Evolutionary conservation across 345 rosid genomes (phyloP).

Genomic region (Excoecaria cochinchinensis): DNA sequence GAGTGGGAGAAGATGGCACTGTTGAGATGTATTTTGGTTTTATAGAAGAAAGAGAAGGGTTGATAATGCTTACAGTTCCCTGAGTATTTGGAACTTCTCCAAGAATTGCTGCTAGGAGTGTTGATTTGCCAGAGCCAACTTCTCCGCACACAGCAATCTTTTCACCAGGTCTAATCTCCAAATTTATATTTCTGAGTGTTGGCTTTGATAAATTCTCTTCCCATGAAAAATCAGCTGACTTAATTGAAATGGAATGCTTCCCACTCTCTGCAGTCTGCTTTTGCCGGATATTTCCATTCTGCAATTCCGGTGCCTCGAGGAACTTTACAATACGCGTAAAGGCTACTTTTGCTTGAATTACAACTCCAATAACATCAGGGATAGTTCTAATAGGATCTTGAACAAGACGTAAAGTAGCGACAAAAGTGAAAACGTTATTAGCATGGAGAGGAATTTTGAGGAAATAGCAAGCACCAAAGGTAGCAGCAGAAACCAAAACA

Average conservation of each 20-base stretch:
- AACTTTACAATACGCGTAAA: conserved; percentile 70
- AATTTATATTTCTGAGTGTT: conserved; percentile 56
- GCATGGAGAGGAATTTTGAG: conserved; percentile 72
- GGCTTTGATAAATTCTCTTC: conserved; percentile 56
- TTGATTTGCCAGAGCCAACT: conserved; percentile 97
- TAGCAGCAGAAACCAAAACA: conserved; percentile 80
- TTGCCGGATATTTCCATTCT: conserved; percentile 44
- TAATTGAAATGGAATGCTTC: conserved; percentile 41
- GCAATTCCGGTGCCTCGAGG: conserved; percentile 90
- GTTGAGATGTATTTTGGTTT: background rate
- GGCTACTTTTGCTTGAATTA: conserved; percentile 89
- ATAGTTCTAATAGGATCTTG: conserved; percentile 81
- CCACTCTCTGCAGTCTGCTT: conserved; percentile 28
- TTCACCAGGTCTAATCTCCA: conserved; percentile 58
- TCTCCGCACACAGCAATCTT: conserved; percentile 93
- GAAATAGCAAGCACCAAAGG: conserved; percentile 82
- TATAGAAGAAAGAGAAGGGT: background rate
- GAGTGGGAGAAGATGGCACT: background rate
- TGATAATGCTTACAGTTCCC: conserved; percentile 59
- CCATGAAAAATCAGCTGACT: conserved; percentile 79
- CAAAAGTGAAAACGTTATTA: conserved; percentile 87
- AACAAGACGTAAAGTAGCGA: conserved; percentile 83
- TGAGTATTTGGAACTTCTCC: conserved; percentile 70
- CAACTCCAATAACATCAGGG: conserved; percentile 83
- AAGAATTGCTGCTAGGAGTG: conserved; percentile 84